Conservation (phyloP, 306 rosid genomes). For the Glycine latifolia region DNA sequence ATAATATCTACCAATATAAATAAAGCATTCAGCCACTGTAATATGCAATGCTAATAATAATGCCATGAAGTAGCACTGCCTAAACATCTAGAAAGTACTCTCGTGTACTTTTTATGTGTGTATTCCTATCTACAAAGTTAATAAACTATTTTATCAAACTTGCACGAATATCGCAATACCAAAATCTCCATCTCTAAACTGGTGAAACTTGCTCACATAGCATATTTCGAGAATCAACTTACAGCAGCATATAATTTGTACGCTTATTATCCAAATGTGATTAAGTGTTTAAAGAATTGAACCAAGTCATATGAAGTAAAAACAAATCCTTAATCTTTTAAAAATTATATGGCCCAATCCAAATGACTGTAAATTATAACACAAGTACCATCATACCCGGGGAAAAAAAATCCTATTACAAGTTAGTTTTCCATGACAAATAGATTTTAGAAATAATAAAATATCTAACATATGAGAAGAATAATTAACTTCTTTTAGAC, state of each 20-base stretch:
- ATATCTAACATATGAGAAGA: not conserved
- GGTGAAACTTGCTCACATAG: not conserved
- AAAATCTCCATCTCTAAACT: constrained; percentile 25
- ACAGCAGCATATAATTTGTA: not conserved
- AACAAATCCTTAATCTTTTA: not conserved
- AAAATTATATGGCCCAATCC: not conserved
- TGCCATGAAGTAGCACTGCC: constrained; percentile 38
- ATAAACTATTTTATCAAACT: constrained; percentile 17
- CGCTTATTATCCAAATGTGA: not conserved
- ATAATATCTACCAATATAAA: constrained; percentile 28
- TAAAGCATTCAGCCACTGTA: constrained; percentile 24
- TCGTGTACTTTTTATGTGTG: constrained; percentile 27
- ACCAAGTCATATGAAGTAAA: no score
- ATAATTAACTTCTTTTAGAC: constrained; percentile 1
- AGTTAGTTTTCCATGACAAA: not conserved
- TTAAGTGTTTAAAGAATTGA: not conserved
- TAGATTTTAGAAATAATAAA: not conserved
- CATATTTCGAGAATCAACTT: constrained; percentile 28
- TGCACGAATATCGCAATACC: not conserved
- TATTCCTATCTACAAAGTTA: not conserved
- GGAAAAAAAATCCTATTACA: no score
- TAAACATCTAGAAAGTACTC: constrained; percentile 28
- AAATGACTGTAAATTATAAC: no score
- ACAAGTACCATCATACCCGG: no score
- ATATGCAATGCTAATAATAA: constrained; percentile 26